Conservation (phyloP, 1,139 yeast genomes). For the Yamadazyma trypodendri region DNA sequence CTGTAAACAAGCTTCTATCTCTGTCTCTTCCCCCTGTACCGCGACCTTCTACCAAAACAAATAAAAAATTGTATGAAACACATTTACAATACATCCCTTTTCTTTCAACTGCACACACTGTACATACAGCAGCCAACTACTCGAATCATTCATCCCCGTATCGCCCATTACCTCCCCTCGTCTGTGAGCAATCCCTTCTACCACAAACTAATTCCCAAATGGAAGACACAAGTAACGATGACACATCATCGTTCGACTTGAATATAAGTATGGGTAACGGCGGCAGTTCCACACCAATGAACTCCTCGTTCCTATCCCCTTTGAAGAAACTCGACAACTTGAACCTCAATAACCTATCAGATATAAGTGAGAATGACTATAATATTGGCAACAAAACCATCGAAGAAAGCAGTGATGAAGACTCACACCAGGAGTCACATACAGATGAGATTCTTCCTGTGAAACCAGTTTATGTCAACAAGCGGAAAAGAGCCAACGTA, state of each 20-base stretch:
- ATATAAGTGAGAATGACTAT: constrained; percentile 14
- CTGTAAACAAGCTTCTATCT: too few relatives aligned
- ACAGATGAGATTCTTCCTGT: constrained; percentile 3
- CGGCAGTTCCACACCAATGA: constrained; percentile 18
- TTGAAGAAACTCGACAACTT: constrained; percentile 31
- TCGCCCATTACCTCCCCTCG: background rate
- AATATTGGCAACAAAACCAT: constrained; percentile 20
- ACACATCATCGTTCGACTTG: constrained; percentile 13
- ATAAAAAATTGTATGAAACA: too few relatives aligned
- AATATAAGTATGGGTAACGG: constrained; percentile 13
- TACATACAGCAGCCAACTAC: too few relatives aligned
- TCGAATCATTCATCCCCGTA: too few relatives aligned
- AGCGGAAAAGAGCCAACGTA: constrained; percentile 15
- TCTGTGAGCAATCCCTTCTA: too few relatives aligned
- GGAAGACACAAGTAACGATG: constrained; percentile 13
- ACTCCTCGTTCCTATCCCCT: constrained; percentile 37
- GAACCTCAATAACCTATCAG: constrained; percentile 22
- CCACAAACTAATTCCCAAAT: constrained; percentile 5
- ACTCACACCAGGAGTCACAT: background rate
- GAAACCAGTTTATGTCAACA: constrained; percentile 13
- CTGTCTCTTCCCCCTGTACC: too few relatives aligned
- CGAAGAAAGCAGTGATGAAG: constrained; percentile 4
- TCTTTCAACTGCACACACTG: too few relatives aligned
- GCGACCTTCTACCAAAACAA: too few relatives aligned
- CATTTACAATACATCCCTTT: too few relatives aligned